These are phyloP conservation scores for Metschnikowia matae DNA, from an alignment of 805 yeast species.

Conservation along the genomic window DNA sequence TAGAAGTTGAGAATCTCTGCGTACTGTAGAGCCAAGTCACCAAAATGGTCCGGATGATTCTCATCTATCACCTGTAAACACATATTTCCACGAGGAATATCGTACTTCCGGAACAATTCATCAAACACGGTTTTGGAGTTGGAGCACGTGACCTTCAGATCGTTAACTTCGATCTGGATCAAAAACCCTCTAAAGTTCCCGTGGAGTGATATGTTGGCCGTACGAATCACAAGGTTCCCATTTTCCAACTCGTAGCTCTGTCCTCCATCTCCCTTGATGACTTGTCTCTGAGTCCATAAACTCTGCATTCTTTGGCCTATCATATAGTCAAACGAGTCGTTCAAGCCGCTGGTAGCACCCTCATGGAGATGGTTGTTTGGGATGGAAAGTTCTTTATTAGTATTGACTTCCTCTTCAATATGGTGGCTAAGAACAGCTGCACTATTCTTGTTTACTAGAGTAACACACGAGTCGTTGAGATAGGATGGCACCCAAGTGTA, in stretches of 20 bases:
- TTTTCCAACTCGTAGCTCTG: constrained; percentile 53
- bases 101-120: constrained; percentile 27
- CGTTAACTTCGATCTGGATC: constrained; percentile 49
- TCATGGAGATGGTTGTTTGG: constrained; percentile 39
- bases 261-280: constrained; percentile 73
- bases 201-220: constrained; percentile 69
- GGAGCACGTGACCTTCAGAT: constrained; percentile 6
- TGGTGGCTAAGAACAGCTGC: constrained; percentile 34
- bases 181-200: constrained; percentile 71
- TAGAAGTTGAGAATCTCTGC: constrained; percentile 38
- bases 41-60: constrained; percentile 26
- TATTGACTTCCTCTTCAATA: constrained; percentile 28
- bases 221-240: constrained; percentile 52
- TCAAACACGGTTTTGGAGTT: constrained; percentile 21
- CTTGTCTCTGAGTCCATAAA: constrained; percentile 66
- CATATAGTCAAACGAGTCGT: constrained; percentile 55
- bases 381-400: constrained; percentile 21
- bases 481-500: constrained; percentile 52
- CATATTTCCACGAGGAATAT: constrained; percentile 38
- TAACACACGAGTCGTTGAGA: constrained; percentile 42
- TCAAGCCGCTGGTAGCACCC: constrained; percentile 53
- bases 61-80: constrained; percentile 30
- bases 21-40: constrained; percentile 41
- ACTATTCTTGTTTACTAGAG: constrained; percentile 43
- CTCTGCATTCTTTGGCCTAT: constrained; percentile 58